Base-by-base conservation (phyloP, 2,329 filamentous ascomycete genomes). In the Boeremia lycopersici region DNA sequence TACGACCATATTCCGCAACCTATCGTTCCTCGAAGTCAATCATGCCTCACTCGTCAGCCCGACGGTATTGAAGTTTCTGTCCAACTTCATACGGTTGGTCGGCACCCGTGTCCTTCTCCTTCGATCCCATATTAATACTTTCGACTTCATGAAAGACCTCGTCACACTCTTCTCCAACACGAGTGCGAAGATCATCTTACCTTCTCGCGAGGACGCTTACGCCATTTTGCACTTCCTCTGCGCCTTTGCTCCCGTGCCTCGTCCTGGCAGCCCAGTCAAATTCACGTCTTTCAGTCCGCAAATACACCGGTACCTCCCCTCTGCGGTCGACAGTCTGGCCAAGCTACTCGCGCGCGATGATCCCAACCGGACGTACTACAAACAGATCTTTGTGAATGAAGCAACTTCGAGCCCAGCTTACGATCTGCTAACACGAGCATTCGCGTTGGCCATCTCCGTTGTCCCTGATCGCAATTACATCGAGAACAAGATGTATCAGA, bases 121-220 rank as follows among this genome's bases (percentile, higher is more conserved):
- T 36, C 86, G 91, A 34, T 91, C 87, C 3, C 84, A 95, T 62
- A 82, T 84, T 68, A 96, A 97, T 75, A 95, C 90, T 0, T 80
- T 97, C 62, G 95, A 99, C 74, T 93, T 98, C 67, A 96, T 97
- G 90, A 99, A 99, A 77, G 95, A 99, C 73, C 81, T 92, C 28
- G 86, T 98, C 53, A 88, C 91, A 13, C 86, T 96, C 62, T 81
- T 99, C 49, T 97, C 93, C 52, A 98, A 99, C 73, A 86, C 96
- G 42, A 87, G 92, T 7, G 86, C 90, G 41, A 84, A 86, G 9
- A 84, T 98, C 47, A 89, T 93, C 69, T 81, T 99, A 34, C 89
- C 92, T 1, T 89, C 89, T 17, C 88, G 90, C 59, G 93, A 98
- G 69, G 93, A 98, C 71, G 93, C 93, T 0, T 80, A 91, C 34